phyloP scores from a whole-genome alignment of 768 basidiomycete species.

The Kwoniella dejecticola region DNA sequence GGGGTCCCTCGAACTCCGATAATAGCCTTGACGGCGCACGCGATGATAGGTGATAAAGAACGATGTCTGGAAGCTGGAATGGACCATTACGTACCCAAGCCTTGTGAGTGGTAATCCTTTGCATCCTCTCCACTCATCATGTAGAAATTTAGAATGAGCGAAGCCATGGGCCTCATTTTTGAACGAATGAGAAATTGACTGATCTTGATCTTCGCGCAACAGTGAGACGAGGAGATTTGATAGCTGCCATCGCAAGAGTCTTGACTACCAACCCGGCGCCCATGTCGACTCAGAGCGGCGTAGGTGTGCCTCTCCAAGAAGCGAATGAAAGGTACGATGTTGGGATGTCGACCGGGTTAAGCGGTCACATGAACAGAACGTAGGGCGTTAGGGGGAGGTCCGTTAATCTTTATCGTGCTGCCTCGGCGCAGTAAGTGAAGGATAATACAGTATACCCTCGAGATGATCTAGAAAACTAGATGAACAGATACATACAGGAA shows the following conservation, averaged over 20 bases:
- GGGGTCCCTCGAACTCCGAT: conserved; percentile 78
- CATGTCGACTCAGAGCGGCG: not conserved
- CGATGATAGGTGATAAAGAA: conserved; percentile 61
- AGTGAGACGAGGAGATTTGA: conserved; percentile 50
- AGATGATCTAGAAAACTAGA: too few species aligned
- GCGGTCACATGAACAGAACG: not conserved
- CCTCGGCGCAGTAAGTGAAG: too few species aligned
- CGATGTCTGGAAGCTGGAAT: conserved; percentile 54
- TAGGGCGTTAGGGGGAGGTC: too few species aligned
- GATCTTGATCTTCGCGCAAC: too few species aligned
- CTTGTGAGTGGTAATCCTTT: conserved; percentile 2
- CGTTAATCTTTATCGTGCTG: too few species aligned
- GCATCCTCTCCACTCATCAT: too few species aligned
- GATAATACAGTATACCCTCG: too few species aligned
- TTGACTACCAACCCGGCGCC: conserved; percentile 21
- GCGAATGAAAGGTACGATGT: conserved; percentile 6
- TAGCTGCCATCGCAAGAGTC: conserved; percentile 51
- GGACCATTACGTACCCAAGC: conserved; percentile 23
- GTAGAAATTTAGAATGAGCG: too few species aligned
- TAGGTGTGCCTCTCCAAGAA: conserved; percentile 8
- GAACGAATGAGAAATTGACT: too few species aligned
- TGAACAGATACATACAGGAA: too few species aligned
- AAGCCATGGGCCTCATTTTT: too few species aligned
- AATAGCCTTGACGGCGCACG: conserved; percentile 95
- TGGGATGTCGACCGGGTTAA: not conserved